Conservation (phyloP, 768 basidiomycete species). For the Lactifluus rugatus region DNA sequence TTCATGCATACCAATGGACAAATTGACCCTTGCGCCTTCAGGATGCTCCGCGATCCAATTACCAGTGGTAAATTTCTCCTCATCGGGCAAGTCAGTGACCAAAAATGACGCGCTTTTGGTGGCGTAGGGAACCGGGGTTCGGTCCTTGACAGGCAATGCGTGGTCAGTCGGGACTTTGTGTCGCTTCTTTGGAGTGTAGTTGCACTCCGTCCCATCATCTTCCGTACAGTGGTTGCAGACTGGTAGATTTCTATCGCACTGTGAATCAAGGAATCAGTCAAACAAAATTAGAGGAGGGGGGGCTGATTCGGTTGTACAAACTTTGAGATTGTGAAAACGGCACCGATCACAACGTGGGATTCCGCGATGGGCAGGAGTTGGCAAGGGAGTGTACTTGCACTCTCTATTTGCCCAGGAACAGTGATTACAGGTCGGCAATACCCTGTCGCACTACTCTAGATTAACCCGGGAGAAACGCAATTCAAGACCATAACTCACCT, state of each 20-base stretch:
- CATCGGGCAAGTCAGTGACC: constrained; percentile 32
- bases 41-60: constrained; percentile 21
- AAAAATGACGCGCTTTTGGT: constrained; percentile 42
- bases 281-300: constrained; percentile 8
- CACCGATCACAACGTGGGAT: constrained; percentile 68
- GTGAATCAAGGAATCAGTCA: background rate
- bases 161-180: constrained; percentile 43
- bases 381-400: constrained; percentile 64
- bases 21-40: constrained; percentile 11
- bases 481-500: constrained; percentile 35
- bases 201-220: constrained; percentile 45
- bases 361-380: constrained; percentile 66
- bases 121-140: constrained; percentile 32
- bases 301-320: constrained; percentile 24
- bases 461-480: constrained; percentile 12
- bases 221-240: constrained; percentile 60
- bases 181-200: constrained; percentile 66
- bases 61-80: constrained; percentile 26
- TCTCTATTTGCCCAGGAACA: constrained; percentile 56
- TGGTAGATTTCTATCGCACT: constrained; percentile 68
- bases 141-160: constrained; percentile 27
- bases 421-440: constrained; percentile 62
- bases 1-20: constrained; percentile 9
- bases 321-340: constrained; percentile 57
- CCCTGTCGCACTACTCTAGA: constrained; percentile 50